A percentile compares a stretch with the other conserved stretches of the same genome.
Conservation (phyloP, 2,329 filamentous ascomycete genomes). For the Aspergillus ochraceus region DNA sequence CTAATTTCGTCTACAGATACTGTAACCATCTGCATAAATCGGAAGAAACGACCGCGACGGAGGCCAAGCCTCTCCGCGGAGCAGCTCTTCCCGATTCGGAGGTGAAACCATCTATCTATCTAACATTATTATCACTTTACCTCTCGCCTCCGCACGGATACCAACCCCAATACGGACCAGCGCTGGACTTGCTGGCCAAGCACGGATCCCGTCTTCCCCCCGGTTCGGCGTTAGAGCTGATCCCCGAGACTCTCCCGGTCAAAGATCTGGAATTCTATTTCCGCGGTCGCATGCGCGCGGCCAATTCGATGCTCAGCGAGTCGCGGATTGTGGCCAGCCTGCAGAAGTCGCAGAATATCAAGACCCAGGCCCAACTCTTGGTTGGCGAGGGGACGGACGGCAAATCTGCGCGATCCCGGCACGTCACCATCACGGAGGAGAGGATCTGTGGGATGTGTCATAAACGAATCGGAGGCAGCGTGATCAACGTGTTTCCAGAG, state of each 20-base stretch:
- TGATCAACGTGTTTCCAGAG: constrained; percentile 85
- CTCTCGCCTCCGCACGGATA: constrained; percentile 75
- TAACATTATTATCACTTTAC: constrained; percentile 86
- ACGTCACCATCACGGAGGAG: constrained; percentile 84
- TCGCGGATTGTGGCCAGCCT: constrained; percentile 74
- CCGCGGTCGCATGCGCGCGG: constrained; percentile 80
- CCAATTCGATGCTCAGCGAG: constrained; percentile 79
- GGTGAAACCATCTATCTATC: constrained; percentile 76
- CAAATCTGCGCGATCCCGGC: constrained; percentile 59
- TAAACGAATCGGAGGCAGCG: constrained; percentile 87
- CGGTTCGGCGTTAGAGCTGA: constrained; percentile 78
- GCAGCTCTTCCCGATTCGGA: constrained; percentile 50
- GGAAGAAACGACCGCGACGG: constrained; percentile 47
- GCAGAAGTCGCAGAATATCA: constrained; percentile 75
- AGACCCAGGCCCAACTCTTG: constrained; percentile 69
- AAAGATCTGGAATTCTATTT: constrained; percentile 86
- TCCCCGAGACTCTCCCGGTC: constrained; percentile 78
- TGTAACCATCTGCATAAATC: constrained; percentile 81
- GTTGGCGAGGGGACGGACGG: constrained; percentile 64
- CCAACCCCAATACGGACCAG: constrained; percentile 71
- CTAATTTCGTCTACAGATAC: constrained; percentile 57
- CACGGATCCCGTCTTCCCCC: constrained; percentile 91
- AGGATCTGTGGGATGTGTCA: constrained; percentile 89
- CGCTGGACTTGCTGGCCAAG: constrained; percentile 82
- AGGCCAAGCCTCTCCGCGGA: constrained; percentile 34